phyloP scores from a whole-genome alignment of 169 alveolate species.

The Plasmodium chabaudi region DNA sequence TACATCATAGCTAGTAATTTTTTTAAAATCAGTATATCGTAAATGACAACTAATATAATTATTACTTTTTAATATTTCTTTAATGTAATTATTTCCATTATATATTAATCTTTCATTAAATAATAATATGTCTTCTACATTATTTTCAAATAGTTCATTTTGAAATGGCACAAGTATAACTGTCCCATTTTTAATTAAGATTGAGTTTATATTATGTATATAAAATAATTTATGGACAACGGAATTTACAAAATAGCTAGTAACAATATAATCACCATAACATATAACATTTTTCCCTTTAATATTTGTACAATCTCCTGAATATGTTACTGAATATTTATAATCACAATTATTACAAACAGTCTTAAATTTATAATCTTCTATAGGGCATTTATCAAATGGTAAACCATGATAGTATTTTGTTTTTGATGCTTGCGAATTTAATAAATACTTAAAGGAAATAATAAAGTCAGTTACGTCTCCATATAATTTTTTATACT shows the following conservation, averaged over 20 bases:
- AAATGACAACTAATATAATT: conserved; percentile 60
- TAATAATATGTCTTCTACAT: conserved; percentile 67
- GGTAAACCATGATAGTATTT: not conserved
- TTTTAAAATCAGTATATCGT: conserved; percentile 51
- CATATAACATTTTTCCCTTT: conserved; percentile 38
- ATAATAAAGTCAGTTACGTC: conserved; percentile 19
- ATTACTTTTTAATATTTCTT: conserved; percentile 23
- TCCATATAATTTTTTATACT: conserved; percentile 31
- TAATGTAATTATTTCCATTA: conserved; percentile 33
- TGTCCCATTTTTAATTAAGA: conserved; percentile 42
- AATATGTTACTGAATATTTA: conserved; percentile 60
- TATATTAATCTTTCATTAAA: conserved; percentile 35
- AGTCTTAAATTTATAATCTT: conserved; percentile 7
- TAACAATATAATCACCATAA: conserved; percentile 11
- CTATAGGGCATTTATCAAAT: conserved; percentile 20
- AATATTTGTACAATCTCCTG: conserved; percentile 64
- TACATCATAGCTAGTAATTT: conserved; percentile 31
- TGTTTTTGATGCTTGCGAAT: not conserved
- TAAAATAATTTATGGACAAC: conserved; percentile 17
- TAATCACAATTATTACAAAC: conserved; percentile 38
- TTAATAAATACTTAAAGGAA: conserved; percentile 12
- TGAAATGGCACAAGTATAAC: conserved; percentile 71
- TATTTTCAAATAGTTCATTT: conserved; percentile 34
- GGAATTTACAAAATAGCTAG: conserved; percentile 30
- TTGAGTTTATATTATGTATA: conserved; percentile 8